Base-by-base conservation (phyloP, 441 rosid genomes). In the Croton laevigatus region DNA sequence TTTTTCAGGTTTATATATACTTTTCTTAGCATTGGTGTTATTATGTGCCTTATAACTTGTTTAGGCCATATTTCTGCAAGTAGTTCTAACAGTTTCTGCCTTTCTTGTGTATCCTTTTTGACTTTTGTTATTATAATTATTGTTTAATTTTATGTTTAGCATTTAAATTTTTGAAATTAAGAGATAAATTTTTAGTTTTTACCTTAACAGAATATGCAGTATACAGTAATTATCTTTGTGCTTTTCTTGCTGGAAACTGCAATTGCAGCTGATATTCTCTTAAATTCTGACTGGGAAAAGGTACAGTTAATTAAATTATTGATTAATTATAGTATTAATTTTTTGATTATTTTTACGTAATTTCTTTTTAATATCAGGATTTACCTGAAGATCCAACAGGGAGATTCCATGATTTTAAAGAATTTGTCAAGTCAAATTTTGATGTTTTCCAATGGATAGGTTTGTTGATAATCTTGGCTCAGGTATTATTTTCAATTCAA, bases 301-400 rank as follows among this genome's bases (percentile, higher is more conserved):
- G 89, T 82, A 77, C 10, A 22, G 2, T 57, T 12, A 16, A 0
- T 52, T 57, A 23, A 16, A 0, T 52, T n/a, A n/a, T 17, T 52
- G 2, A 46, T 52, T 52, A 52, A n/a, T 19, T 40, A 8, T 34
- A 34, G 19, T n/a, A n/a, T 38, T 22, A 9, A 3, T 7, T 10
- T 54, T 20, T 48, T 34, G 6, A 37, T 59, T 53, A 20, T 11
- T n/a, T n/a, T 7, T 3, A 12, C 1, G 23, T 37, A 22, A 1
- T 34, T 32, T 54, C 11, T 38, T 13, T 3, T 20, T 34, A 27
- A 5, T 27, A 22, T 58, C 75, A 87, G 89, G 91, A 87, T 80
- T 73, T 87, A 32, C 91, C 91, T 0, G 83, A 85, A 69, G 89
- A 87, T 77, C 85, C 83, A 38, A 87, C 88, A 0, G 88, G 87